These are phyloP conservation scores for Leccinum incarnatum DNA, from an alignment of 768 basidiomycete species.

Conservation along the genomic window DNA sequence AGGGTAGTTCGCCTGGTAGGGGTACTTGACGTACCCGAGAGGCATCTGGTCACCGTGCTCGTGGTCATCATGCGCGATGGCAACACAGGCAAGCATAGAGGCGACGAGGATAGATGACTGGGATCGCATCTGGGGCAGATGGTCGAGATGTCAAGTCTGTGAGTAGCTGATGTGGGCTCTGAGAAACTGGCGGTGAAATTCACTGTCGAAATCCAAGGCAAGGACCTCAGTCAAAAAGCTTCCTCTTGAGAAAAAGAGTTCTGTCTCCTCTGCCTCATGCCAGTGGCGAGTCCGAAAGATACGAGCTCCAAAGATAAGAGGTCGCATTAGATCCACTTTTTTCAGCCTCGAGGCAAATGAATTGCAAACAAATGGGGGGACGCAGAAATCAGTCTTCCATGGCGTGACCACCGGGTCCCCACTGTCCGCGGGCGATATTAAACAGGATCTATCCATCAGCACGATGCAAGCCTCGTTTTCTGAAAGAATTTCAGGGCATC, in stretches of 20 bases:
- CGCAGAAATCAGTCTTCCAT: neutral
- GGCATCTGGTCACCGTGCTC: constrained; percentile 56
- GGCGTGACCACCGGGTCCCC: too few species aligned
- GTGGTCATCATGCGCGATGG: constrained; percentile 39
- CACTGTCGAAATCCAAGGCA: neutral
- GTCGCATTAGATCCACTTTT: constrained; percentile 18
- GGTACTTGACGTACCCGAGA: constrained; percentile 64
- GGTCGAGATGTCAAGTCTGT: neutral
- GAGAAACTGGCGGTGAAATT: neutral
- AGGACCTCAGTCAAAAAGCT: constrained; percentile 15
- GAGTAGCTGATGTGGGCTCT: neutral
- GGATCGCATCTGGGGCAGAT: constrained; percentile 20
- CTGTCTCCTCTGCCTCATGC: constrained; percentile 21
- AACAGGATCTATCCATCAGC: constrained; percentile 18
- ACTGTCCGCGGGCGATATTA: neutral
- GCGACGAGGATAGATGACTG: constrained; percentile 25
- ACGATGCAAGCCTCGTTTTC: constrained; percentile 31
- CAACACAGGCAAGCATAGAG: constrained; percentile 25
- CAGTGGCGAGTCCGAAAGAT: constrained; percentile 12
- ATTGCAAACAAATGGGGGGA: neutral
- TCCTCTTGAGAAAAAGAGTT: constrained; percentile 26
- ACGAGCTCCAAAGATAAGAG: constrained; percentile 16
- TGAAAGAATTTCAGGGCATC: constrained; percentile 1
- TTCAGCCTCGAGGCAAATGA: constrained; percentile 49
- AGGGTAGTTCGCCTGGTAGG: constrained; percentile 55